Base-by-base conservation (phyloP, 306 rosid species). In the Oxytropis ochrocephala region DNA sequence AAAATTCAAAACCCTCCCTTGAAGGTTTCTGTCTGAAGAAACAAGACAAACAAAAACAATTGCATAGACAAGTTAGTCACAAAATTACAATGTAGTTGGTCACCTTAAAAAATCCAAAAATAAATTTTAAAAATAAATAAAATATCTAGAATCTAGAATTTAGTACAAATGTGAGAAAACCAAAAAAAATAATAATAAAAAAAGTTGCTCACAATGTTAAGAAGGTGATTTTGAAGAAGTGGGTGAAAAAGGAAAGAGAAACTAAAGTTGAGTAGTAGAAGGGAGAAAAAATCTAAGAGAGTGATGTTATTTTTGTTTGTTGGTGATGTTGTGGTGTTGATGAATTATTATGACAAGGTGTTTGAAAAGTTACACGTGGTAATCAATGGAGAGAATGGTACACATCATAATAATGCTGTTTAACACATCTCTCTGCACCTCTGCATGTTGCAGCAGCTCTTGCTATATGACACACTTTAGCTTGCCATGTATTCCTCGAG, bases 1-100 rank as follows among this genome's bases (percentile, higher is more conserved):
- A 67, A 61, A 67, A 17, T 17, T 8, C 36, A 16, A 11, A 53
- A 33, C n/a, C 59, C 43, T 24, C 58, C 69, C 64, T 56, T 7
- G 55, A 58, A 66, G 16, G 35, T 14, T 19, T 54, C 36, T 58
- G 39, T 53, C 49, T 46, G 41, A 54, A 35, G 8, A 18, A 6
- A 29, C 6, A 8, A 32, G 1, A 21, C 5, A 0, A 30, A 55
- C 1, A 7, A 5, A 55, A 30, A 30, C 5, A 11, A 7, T 29
- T 48, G 44, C 46, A 53, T 0, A 24, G 53, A 70, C 42, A 70
- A 55, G 67, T 70, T 70, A 73, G 65, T 47, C 57, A 64, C 21
- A 57, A 60, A 38, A 54, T n/a, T 8, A 39, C 50, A 42, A 44
- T 13, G 6, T 51, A 7, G 32, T 18, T 24, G 11, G 6, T 13